Conservation (phyloP, 495 filamentous ascomycete species). For the Xeromyces bisporus region DNA sequence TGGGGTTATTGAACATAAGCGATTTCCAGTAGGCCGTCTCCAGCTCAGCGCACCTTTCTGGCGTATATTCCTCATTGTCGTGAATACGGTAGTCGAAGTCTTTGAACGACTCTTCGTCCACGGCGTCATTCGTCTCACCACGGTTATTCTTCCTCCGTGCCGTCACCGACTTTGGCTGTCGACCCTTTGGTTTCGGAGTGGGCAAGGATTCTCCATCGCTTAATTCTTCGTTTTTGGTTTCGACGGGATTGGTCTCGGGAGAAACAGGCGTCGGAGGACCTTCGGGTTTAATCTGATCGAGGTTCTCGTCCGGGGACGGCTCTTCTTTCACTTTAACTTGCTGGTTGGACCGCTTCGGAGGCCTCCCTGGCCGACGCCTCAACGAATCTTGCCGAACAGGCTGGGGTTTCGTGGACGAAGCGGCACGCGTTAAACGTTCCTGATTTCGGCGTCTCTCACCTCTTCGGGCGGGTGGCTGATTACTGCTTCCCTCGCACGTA, state of each 20-base stretch:
- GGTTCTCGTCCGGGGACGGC: slow-evolving; percentile 17
- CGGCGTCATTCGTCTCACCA: slow-evolving; percentile 45
- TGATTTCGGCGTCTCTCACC: slow-evolving; percentile 73
- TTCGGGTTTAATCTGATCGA: slow-evolving; percentile 23
- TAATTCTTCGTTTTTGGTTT: slow-evolving; percentile 30
- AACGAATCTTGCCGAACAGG: slow-evolving; percentile 18
- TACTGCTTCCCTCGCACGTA: slow-evolving; percentile 78
- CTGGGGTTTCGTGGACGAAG: slow-evolving; percentile 19
- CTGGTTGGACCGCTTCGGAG: slow-evolving; percentile 25
- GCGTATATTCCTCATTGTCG: slow-evolving; percentile 66
- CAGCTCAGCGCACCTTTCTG: slow-evolving; percentile 81
- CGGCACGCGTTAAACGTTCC: slow-evolving; percentile 35
- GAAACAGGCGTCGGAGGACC: slow-evolving; percentile 38
- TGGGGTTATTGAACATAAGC: slow-evolving; percentile 78
- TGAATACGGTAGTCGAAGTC: slow-evolving; percentile 77
- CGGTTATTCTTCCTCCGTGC: slow-evolving; percentile 67
- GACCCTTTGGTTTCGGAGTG: slow-evolving; percentile 28
- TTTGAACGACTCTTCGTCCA: slow-evolving; percentile 77
- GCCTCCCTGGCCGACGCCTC: slow-evolving; percentile 31
- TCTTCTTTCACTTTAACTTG: slow-evolving; percentile 30
- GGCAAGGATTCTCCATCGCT: slow-evolving; percentile 35
- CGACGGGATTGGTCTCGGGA: slow-evolving; percentile 29
- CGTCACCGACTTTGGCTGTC: slow-evolving; percentile 42
- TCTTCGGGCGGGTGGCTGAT: slow-evolving; percentile 87
- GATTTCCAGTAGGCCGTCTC: slow-evolving; percentile 93